Conservation (phyloP, 805 yeast genomes). For the Spathaspora boniae region DNA sequence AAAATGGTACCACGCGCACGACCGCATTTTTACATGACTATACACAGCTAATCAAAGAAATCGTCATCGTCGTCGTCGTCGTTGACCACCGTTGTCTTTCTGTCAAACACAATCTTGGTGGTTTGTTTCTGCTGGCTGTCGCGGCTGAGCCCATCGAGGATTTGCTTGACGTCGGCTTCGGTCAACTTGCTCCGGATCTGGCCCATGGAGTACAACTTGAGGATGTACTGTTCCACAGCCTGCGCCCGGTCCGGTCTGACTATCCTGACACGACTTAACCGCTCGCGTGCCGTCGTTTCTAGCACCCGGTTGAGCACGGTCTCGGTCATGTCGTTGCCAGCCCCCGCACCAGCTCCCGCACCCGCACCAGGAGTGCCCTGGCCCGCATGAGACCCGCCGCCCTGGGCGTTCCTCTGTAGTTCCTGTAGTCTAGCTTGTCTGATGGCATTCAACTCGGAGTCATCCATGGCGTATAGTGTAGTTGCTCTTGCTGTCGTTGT, state of each 20-base stretch:
- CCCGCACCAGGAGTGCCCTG: slow-evolving; percentile 20
- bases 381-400: slow-evolving; percentile 21
- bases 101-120: slow-evolving; percentile 59
- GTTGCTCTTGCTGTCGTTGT: background rate
- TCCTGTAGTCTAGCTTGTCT: slow-evolving; percentile 91
- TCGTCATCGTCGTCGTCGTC: slow-evolving; percentile 27
- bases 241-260: slow-evolving; percentile 90
- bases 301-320: slow-evolving; percentile 62
- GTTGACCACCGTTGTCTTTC: slow-evolving; percentile 41
- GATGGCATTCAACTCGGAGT: slow-evolving; percentile 81
- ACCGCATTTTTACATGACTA: background rate
- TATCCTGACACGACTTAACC: slow-evolving; percentile 79
- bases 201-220: slow-evolving; percentile 72
- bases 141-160: slow-evolving; percentile 77
- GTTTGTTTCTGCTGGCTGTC: slow-evolving; percentile 57
- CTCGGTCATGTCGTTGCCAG: slow-evolving; percentile 1
- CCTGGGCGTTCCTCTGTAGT: slow-evolving; percentile 56
- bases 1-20: slow-evolving; percentile 2
- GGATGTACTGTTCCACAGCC: slow-evolving; percentile 78
- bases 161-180: slow-evolving; percentile 78
- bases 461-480: slow-evolving; percentile 56
- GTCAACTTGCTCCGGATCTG: slow-evolving; percentile 68
- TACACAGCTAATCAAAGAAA: slow-evolving; percentile 10
- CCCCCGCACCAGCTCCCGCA: background rate
- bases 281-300: slow-evolving; percentile 80